A percentile compares a stretch with the other conserved stretches of the same genome.
These are phyloP conservation scores for Flaveria ramosissima DNA, from an alignment of 129 eudicot species.

Conservation along the genomic window DNA sequence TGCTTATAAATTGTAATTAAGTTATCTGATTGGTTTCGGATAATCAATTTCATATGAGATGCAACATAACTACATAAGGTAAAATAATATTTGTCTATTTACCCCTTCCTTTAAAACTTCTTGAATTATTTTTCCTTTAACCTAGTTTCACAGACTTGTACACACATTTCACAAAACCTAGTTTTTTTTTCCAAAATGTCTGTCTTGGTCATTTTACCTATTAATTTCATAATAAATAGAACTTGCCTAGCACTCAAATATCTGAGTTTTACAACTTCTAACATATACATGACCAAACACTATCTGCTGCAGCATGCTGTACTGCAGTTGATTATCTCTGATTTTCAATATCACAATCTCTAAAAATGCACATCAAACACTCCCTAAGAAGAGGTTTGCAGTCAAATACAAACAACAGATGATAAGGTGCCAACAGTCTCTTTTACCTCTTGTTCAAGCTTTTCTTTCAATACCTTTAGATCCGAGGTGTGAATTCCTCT, in stretches of 20 bases:
- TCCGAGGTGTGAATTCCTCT: constrained; percentile 73
- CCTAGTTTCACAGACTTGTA: constrained; percentile 1
- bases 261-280: background rate
- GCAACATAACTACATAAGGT: background rate
- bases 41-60: background rate
- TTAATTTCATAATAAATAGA: background rate
- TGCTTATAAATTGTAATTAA: background rate
- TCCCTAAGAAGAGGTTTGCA: constrained; percentile 6
- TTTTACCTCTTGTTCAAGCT: constrained; percentile 85
- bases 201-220: background rate
- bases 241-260: background rate
- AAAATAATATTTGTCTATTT: background rate
- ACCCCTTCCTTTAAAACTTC: background rate
- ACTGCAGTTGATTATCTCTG: background rate
- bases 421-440: background rate
- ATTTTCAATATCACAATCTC: constrained; percentile 2
- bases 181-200: background rate
- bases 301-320: background rate
- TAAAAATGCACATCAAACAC: background rate
- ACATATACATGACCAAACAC: constrained; percentile 9
- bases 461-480: constrained; percentile 69
- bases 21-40: background rate
- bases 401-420: constrained; percentile 3
- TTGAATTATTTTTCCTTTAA: background rate
- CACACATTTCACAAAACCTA: background rate